Base-by-base conservation (phyloP, 2,329 filamentous ascomycete species). In the Lecanicillium sp. region DNA sequence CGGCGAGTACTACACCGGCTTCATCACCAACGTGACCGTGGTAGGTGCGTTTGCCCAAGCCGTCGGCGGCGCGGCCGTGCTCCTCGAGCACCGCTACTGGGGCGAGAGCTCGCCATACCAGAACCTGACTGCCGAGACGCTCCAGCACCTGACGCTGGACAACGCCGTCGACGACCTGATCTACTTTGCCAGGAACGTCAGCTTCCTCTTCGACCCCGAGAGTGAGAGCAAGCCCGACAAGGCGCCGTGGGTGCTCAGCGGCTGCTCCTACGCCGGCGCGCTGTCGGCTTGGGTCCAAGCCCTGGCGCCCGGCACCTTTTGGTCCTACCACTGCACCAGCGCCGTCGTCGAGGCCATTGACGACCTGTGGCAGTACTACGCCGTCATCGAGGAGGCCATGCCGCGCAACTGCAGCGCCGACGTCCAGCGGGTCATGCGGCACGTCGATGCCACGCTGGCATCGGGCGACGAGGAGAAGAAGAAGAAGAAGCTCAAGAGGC, bases 51-150 rank as follows among this genome's bases (percentile, higher is more conserved):
- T 90, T 14, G 74, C 79, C 3, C 64, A 80, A 48, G 79, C 78
- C 1, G 81, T 80, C 0, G 66, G 78, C 44, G 87, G 85, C 2
- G 64, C 90, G 15, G 83, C 78, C 8, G 79, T 94, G 7, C 72
- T 90, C 36, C 69, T 92, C 3, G 87, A 92, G 62, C 86, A 92
- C 55, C 77, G 87, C 35, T 94, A 89, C 66, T 94, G 88, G 55
- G 87, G 87, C 41, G 68, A 68, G 12, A 87, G 81, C 52, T 79
- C 81, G 38, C 85, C 85, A 0, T 73, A 72, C 0, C 55, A 67
- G 3, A 71, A 85, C 51, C 67, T 88, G 37, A 68, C 61, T 49
- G 81, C 77, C 0, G 65, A 82, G 53, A 86, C 73, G 46, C 61
- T 92, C 44, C 77, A 84, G 4, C 88, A 88, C 63, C 64, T 90